phyloP scores from a whole-genome alignment of 2,329 filamentous ascomycete species.

The Xylariales sp. region DNA sequence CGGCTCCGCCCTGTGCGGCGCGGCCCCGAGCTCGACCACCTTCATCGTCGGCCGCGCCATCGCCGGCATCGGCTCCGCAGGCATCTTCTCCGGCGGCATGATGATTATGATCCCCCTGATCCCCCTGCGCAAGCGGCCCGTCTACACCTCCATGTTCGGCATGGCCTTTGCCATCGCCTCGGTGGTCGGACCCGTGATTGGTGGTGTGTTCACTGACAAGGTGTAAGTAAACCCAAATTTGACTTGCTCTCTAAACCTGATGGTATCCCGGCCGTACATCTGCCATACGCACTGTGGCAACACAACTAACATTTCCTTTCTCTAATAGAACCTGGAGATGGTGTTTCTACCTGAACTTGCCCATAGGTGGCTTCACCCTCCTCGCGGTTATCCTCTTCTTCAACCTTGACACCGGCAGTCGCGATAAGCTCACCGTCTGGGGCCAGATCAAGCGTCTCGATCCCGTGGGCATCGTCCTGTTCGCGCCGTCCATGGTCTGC shows the following conservation, averaged over 20 bases:
- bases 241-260: no score
- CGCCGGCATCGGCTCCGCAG: neutral
- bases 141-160: neutral
- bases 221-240: neutral
- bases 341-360: slow-evolving; percentile 1
- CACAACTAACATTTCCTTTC: neutral
- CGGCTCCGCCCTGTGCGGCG: neutral
- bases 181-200: neutral
- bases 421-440: neutral
- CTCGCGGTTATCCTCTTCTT: neutral
- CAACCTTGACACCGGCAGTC: neutral
- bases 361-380: neutral
- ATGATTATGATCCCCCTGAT: neutral
- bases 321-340: neutral
- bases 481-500: neutral
- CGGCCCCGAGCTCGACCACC: neutral
- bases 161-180: neutral
- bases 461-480: neutral
- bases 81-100: neutral
- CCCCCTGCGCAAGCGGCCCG: neutral
- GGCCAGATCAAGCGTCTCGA: neutral
- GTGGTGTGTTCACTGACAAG: neutral
- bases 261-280: no score
- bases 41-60: slow-evolving; percentile 1
- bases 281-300: neutral